phyloP scores from a whole-genome alignment of 2,329 filamentous ascomycete species.

The Didymella sp. region DNA sequence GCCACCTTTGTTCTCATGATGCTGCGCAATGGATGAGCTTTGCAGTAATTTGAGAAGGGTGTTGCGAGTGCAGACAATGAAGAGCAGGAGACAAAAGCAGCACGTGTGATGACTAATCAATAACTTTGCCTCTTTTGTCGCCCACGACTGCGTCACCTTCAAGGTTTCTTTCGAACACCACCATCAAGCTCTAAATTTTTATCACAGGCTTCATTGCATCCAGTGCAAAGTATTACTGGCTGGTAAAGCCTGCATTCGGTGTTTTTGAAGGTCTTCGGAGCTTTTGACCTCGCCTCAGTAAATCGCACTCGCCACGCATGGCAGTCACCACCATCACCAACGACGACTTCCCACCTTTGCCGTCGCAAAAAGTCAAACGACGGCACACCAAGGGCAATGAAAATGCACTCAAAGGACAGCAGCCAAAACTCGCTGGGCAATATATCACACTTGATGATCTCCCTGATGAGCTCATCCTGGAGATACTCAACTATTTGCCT shows the following conservation, averaged over 20 bases:
- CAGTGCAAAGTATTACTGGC: too few species aligned
- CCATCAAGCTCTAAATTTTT: too few species aligned
- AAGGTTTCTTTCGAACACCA: background rate
- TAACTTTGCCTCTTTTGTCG: conserved; percentile 2
- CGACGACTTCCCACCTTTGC: conserved; percentile 32
- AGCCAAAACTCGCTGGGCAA: background rate
- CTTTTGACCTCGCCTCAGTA: background rate
- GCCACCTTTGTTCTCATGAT: background rate
- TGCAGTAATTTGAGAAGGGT: background rate
- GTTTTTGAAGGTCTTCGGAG: background rate
- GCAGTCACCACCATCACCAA: conserved; percentile 23
- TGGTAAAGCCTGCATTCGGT: background rate
- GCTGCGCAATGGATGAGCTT: background rate
- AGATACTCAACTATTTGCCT: conserved; percentile 36
- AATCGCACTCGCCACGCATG: conserved; percentile 15
- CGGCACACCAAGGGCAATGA: background rate
- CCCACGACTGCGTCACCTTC: background rate
- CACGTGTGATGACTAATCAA: conserved; percentile 3
- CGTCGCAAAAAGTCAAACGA: conserved; percentile 18
- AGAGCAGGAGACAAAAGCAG: background rate
- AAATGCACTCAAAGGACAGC: background rate
- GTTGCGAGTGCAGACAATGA: background rate
- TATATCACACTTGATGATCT: conserved; percentile 29
- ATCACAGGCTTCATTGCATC: too few species aligned
- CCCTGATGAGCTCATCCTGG: conserved; percentile 39